phyloP scores from a whole-genome alignment of 2,329 filamentous ascomycete species.

The Cladobotryum mycophilum region DNA sequence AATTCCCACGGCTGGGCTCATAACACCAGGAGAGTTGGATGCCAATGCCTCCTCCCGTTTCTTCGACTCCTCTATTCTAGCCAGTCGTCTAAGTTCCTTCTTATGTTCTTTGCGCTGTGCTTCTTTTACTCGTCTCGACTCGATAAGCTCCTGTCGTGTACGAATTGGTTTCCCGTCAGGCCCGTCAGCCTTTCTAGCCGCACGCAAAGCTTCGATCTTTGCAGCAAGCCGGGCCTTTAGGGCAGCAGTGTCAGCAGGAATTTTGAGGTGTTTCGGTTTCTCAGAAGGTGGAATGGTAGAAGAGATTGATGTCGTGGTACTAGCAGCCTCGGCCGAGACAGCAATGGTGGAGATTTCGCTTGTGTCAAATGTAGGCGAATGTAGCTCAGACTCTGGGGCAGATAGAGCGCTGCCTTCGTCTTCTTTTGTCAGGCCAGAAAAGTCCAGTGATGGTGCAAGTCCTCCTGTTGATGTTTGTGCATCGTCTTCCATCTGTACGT shows the following conservation, averaged over 20 bases:
- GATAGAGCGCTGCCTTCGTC: constrained; percentile 42
- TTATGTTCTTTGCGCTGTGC: constrained; percentile 81
- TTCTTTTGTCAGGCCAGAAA: constrained; percentile 28
- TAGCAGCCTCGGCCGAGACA: constrained; percentile 40
- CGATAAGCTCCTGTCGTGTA: constrained; percentile 86
- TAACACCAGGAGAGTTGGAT: constrained; percentile 54
- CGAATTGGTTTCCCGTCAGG: constrained; percentile 69
- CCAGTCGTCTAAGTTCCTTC: constrained; percentile 71
- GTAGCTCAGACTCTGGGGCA: constrained; percentile 44
- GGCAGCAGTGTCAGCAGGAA: constrained; percentile 65
- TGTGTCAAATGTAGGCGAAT: constrained; percentile 52
- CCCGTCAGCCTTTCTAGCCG: constrained; percentile 80
- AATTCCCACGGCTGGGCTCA: constrained; percentile 49
- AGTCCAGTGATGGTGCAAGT: constrained; percentile 19
- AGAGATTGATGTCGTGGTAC: constrained; percentile 61
- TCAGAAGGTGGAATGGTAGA: constrained; percentile 56
- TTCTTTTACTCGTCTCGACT: constrained; percentile 80
- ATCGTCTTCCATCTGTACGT: not conserved
- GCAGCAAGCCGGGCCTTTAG: constrained; percentile 74
- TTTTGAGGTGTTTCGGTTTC: constrained; percentile 59
- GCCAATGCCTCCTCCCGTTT: constrained; percentile 58
- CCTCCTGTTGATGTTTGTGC: not conserved
- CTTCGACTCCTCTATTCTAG: constrained; percentile 71
- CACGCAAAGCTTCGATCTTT: constrained; percentile 77
- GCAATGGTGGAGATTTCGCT: constrained; percentile 36